Base-by-base conservation (phyloP, 768 basidiomycete species). In the Boletus coccyginus region DNA sequence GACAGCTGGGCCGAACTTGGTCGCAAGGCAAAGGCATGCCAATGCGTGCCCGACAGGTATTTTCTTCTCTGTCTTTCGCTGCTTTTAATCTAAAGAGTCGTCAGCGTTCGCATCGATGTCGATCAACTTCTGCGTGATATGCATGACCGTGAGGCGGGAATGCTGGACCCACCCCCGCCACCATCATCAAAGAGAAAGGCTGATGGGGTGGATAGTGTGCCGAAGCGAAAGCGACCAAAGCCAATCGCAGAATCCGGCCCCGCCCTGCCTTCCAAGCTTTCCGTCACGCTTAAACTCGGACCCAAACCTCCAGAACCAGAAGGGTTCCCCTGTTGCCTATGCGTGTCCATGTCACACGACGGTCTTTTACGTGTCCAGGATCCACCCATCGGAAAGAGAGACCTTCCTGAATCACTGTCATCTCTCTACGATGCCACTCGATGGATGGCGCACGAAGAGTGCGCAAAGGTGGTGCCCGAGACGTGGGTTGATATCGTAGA, bases 1-100 rank as follows among this genome's bases (percentile, higher is more conserved):
- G 92, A 97, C 42, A 91, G 89, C 60, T 98, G 95, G 95, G 73
- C 98, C 7, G 92, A 94, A 41, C 72, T 95, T 19, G 96, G 94
- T 1, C 78, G 91, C 54, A 82, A 80, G 53, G 95, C 96, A 8
- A 85, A 85, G 58, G 84, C 77, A 5, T 92, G 91, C 62, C 75
- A 82, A 63, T 92, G 90, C 64, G 78, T 90, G n/a, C 68, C 75
- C 50, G 85, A 86, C 67, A 92, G 90, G 90, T 88, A 62, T 21
- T 71, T 44, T 16, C 21, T 24, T n/a, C 40, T 53, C 38, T 36
- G n/a, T 60, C 21, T 46, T 19, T 12, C 2, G 35, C 9, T 7
- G n/a, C n/a, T n/a, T 56, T 10, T 56, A 0, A 17, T 58, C 61
- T 66, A 35, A 64, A 5, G 16, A 31, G 38, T 13, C 38, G 35